These are phyloP conservation scores for Acanthamoeba sp. DNA, from an alignment of 208 protist species.

Conservation along the genomic window DNA sequence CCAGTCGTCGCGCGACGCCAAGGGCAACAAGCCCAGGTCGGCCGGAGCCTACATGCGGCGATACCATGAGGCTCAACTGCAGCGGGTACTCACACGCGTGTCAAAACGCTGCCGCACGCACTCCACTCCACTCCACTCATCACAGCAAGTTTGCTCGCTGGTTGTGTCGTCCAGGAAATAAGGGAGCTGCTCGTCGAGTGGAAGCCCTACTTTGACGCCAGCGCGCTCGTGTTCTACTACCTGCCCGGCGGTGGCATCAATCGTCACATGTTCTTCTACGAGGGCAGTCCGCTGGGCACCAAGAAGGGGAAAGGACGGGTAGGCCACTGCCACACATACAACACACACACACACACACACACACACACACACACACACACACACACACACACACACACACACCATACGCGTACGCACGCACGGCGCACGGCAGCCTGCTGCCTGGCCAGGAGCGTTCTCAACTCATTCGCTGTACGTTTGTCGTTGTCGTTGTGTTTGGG, in stretches of 20 bases:
- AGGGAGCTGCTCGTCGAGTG: not conserved
- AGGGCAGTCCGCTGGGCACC: slow-evolving; percentile 25
- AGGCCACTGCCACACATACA: too few species aligned
- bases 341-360: too few species aligned
- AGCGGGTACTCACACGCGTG: slow-evolving; percentile 68
- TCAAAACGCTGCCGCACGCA: not conserved
- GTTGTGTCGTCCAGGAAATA: not conserved
- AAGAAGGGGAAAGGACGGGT: slow-evolving; percentile 14
- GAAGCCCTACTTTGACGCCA: slow-evolving; percentile 6
- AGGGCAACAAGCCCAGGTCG: slow-evolving; percentile 75
- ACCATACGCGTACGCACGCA: too few species aligned
- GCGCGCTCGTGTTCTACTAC: slow-evolving; percentile 28
- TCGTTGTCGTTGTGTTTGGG: too few species aligned
- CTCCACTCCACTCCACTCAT: not conserved
- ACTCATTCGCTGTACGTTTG: too few species aligned
- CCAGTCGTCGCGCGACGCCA: slow-evolving; percentile 76
- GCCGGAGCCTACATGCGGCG: slow-evolving; percentile 79
- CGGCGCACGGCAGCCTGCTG: too few species aligned
- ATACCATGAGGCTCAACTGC: slow-evolving; percentile 79
- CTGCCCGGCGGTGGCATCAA: slow-evolving; percentile 22
- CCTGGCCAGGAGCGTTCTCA: too few species aligned
- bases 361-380: too few species aligned
- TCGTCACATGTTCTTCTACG: slow-evolving; percentile 41
- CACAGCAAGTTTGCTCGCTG: not conserved
- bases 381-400: too few species aligned